Evolutionary conservation across 2,329 filamentous ascomycete species (phyloP).

Genomic region (Xylaria sp.): DNA sequence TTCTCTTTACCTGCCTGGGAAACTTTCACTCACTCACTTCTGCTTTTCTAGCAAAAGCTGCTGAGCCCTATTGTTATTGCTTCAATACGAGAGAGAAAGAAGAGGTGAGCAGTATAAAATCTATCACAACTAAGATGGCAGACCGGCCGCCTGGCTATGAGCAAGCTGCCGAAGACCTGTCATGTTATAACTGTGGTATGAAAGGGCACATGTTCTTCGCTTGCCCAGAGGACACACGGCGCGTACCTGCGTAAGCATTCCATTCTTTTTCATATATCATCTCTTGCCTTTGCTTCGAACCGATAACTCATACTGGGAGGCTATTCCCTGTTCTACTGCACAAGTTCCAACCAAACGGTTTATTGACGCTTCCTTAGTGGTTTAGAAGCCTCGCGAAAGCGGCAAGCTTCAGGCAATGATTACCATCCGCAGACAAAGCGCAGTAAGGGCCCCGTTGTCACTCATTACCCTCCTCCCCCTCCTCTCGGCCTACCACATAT

Average conservation of each 20-base stretch:
- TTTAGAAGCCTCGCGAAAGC: slow-evolving; percentile 48
- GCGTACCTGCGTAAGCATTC: slow-evolving; percentile 50
- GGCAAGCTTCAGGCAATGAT: slow-evolving; percentile 44
- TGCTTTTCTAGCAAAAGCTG: background rate
- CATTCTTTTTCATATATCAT: slow-evolving; percentile 1
- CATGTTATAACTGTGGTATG: slow-evolving; percentile 52
- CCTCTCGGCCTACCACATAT: slow-evolving; percentile 31
- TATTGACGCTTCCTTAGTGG: slow-evolving; percentile 45
- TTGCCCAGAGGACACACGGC: slow-evolving; percentile 50
- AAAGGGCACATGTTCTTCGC: slow-evolving; percentile 50
- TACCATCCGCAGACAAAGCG: slow-evolving; percentile 41
- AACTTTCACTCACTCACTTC: slow-evolving; percentile 4
- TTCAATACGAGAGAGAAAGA: background rate
- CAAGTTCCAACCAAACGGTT: background rate
- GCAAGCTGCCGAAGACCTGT: slow-evolving; percentile 45
- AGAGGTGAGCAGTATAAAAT: background rate
- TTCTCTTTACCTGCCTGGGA: background rate
- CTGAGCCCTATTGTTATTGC: background rate
- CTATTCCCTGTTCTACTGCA: background rate
- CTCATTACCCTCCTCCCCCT: slow-evolving; percentile 48
- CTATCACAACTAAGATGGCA: slow-evolving; percentile 41
- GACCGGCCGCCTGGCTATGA: slow-evolving; percentile 46
- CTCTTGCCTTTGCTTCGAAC: slow-evolving; percentile 2
- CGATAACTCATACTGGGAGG: background rate
- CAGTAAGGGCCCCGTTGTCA: slow-evolving; percentile 49